A percentile compares a stretch with the other conserved stretches of the same genome.
phyloP scores from a whole-genome alignment of 139 green algal genomes.

The Chlorella vulgaris region DNA sequence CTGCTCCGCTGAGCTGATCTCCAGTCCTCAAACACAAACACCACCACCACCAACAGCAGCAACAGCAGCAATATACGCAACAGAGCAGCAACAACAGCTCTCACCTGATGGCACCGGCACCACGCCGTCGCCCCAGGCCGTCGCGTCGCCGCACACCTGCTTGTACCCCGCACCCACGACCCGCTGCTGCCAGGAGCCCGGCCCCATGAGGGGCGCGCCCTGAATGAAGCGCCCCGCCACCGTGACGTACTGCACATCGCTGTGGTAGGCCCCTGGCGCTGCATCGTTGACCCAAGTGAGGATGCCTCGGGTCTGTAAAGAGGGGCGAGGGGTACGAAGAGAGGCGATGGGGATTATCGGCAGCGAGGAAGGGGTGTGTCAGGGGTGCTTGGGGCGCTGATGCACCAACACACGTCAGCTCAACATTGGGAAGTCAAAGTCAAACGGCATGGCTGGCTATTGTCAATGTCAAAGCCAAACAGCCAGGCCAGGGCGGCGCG shows the following conservation, averaged over 20 bases:
- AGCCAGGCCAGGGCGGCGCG: too few relatives aligned
- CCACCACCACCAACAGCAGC: not conserved
- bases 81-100: too few relatives aligned
- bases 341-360: too few relatives aligned
- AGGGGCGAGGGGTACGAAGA: not conserved
- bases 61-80: not conserved
- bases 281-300: slow-evolving; percentile 74
- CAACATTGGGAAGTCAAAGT: too few relatives aligned
- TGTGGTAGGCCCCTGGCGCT: slow-evolving; percentile 66
- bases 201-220: slow-evolving; percentile 54
- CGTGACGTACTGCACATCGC: slow-evolving; percentile 82
- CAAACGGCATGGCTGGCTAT: too few relatives aligned
- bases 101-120: slow-evolving; percentile 59
- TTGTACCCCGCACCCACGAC: slow-evolving; percentile 83
- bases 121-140: slow-evolving; percentile 84
- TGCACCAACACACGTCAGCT: too few relatives aligned
- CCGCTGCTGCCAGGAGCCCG: slow-evolving; percentile 44
- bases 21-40: too few relatives aligned
- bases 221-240: slow-evolving; percentile 69
- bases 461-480: too few relatives aligned
- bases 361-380: too few relatives aligned
- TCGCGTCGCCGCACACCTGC: slow-evolving; percentile 81
- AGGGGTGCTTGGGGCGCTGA: too few relatives aligned
- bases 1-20: too few relatives aligned
- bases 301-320: slow-evolving; percentile 86